Evolutionary conservation across 495 filamentous ascomycete species (phyloP).

Genomic region (Thozetella sp.): DNA sequence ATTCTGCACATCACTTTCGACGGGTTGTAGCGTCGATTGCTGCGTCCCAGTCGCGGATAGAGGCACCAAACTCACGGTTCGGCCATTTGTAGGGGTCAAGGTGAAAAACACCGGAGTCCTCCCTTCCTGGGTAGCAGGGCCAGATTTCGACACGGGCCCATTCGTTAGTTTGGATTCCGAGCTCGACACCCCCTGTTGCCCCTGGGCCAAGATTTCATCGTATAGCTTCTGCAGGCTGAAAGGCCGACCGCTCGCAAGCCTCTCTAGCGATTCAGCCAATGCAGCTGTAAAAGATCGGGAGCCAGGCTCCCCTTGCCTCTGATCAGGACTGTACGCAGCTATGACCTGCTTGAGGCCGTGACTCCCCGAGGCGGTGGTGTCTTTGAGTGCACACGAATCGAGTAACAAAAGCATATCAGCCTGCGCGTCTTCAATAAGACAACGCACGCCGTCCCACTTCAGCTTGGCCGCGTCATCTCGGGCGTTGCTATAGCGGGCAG

Average conservation of each 20-base stretch:
- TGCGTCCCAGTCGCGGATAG: conserved; percentile 34
- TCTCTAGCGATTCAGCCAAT: conserved; percentile 46
- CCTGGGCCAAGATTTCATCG: conserved; percentile 45
- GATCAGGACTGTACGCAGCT: conserved; percentile 51
- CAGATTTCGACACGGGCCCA: conserved; percentile 32
- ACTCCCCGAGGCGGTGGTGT: conserved; percentile 39
- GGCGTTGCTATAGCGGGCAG: conserved; percentile 29
- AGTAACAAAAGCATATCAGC: conserved; percentile 51
- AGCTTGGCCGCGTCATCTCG: conserved; percentile 41
- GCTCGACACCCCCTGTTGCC: conserved; percentile 41
- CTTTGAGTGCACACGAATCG: conserved; percentile 43
- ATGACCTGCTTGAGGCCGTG: conserved; percentile 58
- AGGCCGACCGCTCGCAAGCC: conserved; percentile 42
- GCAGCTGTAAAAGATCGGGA: conserved; percentile 52
- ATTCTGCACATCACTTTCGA: conserved; percentile 32
- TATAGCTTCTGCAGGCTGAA: conserved; percentile 51
- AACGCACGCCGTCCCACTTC: conserved; percentile 50
- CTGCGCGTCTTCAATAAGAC: conserved; percentile 49
- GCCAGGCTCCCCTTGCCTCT: conserved; percentile 40
- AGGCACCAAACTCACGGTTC: conserved; percentile 45
- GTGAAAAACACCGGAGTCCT: conserved; percentile 48
- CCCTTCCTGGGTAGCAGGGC: conserved; percentile 29
- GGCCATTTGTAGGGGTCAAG: conserved; percentile 47
- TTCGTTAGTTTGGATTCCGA: conserved; percentile 37
- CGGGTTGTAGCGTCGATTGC: conserved; percentile 37